phyloP scores from a whole-genome alignment of 2,329 filamentous ascomycete species.

The Zymoseptoria pseudotritici region DNA sequence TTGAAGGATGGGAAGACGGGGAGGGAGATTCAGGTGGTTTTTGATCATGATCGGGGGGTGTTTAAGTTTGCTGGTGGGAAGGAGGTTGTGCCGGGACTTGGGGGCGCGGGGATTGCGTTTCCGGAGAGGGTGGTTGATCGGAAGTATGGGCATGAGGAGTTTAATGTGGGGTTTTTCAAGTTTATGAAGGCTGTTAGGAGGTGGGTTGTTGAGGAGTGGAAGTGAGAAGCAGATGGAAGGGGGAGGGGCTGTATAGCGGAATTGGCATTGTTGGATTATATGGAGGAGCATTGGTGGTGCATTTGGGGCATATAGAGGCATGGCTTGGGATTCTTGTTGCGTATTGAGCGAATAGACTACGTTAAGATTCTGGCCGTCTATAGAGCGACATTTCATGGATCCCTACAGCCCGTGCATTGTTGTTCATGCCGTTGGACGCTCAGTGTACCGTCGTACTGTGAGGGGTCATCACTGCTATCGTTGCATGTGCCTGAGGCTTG shows the following conservation, averaged over 20 bases:
- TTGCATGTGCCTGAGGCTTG: no score
- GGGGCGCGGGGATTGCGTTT: conserved; percentile 57
- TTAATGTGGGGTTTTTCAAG: conserved; percentile 57
- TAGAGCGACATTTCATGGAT: background rate
- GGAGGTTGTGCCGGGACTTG: conserved; percentile 44
- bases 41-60: conserved; percentile 39
- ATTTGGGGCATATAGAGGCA: background rate
- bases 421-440: no score
- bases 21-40: conserved; percentile 30
- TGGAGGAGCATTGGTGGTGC: no score
- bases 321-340: background rate
- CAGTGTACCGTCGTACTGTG: no score
- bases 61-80: conserved; percentile 22
- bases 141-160: conserved; percentile 53
- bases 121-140: conserved; percentile 55
- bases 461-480: no score
- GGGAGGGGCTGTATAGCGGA: no score
- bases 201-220: conserved; percentile 47
- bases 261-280: no score
- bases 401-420: no score
- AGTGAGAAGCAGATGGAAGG: conserved; percentile 2
- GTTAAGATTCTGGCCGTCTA: background rate
- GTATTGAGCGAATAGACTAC: background rate
- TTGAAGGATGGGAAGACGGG: conserved; percentile 31
- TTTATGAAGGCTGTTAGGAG: conserved; percentile 56